A percentile compares a stretch with the other conserved stretches of the same genome.
Evolutionary conservation across 495 filamentous ascomycete genomes (phyloP).

Genomic region (Hypoxylon trugodes): DNA sequence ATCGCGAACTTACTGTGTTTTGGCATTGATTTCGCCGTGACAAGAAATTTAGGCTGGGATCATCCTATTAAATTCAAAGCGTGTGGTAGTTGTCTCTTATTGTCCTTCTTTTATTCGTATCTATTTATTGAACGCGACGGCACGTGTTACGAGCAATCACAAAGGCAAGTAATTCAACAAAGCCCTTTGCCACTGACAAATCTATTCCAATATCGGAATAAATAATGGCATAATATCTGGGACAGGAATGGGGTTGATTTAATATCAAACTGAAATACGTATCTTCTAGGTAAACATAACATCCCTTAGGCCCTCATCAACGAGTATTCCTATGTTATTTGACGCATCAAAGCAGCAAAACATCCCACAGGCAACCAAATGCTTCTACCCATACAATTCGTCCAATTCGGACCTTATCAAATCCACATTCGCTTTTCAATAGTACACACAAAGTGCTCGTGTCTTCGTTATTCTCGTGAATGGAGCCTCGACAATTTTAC

Average conservation of each 20-base stretch:
- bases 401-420: not conserved
- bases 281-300: not conserved
- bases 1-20: no score
- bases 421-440: not conserved
- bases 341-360: not conserved
- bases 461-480: not conserved
- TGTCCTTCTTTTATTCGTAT: not conserved
- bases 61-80: no score
- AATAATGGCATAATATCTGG: conserved; percentile 1
- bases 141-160: conserved; percentile 1
- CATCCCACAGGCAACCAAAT: not conserved
- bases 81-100: no score
- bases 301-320: not conserved
- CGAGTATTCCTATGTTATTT: not conserved
- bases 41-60: no score
- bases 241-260: no score
- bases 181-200: not conserved
- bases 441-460: not conserved
- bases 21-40: no score
- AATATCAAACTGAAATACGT: no score
- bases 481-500: no score
- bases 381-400: not conserved
- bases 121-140: not conserved
- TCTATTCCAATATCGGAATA: not conserved
- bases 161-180: conserved; percentile 13